These are phyloP conservation scores for Hypoxylon fuscum DNA, from an alignment of 495 filamentous ascomycete species.

Conservation along the genomic window DNA sequence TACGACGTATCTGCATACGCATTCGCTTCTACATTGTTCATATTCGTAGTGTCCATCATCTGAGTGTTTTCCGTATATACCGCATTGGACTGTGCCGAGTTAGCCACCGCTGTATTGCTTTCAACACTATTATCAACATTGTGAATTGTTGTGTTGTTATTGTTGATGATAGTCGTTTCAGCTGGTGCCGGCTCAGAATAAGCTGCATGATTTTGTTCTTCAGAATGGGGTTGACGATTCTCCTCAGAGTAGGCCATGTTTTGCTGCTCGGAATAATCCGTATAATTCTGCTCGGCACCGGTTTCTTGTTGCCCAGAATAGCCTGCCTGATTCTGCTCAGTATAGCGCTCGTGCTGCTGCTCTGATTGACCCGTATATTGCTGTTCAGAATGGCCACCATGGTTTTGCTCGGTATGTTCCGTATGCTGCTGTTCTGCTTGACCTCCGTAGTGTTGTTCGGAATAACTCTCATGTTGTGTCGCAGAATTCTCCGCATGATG, in stretches of 20 bases:
- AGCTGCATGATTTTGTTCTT: not conserved
- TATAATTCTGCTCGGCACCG: constrained; percentile 1
- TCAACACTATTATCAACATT: constrained; percentile 19
- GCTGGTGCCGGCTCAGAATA: constrained; percentile 17
- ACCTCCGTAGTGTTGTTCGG: constrained; percentile 14
- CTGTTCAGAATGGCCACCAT: constrained; percentile 8
- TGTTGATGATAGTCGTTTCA: constrained; percentile 26
- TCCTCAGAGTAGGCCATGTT: constrained; percentile 11
- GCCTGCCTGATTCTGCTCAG: not conserved
- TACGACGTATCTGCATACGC: constrained; percentile 10
- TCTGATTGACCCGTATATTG: constrained; percentile 7
- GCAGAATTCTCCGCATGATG: not conserved
- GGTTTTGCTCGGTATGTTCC: constrained; percentile 2
- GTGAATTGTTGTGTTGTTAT: constrained; percentile 25
- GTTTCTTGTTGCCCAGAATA: constrained; percentile 4
- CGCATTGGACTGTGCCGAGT: constrained; percentile 7
- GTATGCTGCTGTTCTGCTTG: constrained; percentile 8
- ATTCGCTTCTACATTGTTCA: constrained; percentile 1
- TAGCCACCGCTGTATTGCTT: constrained; percentile 12
- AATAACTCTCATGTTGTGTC: constrained; percentile 1
- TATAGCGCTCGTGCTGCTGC: constrained; percentile 10
- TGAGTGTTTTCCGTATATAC: constrained; percentile 20
- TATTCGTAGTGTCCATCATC: constrained; percentile 8
- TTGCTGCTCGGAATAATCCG: constrained; percentile 10
- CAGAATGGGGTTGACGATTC: constrained; percentile 2